A percentile compares a stretch with the other conserved stretches of the same genome.
phyloP scores from a whole-genome alignment of 2,329 filamentous ascomycete species.

The Neurospora sp. region DNA sequence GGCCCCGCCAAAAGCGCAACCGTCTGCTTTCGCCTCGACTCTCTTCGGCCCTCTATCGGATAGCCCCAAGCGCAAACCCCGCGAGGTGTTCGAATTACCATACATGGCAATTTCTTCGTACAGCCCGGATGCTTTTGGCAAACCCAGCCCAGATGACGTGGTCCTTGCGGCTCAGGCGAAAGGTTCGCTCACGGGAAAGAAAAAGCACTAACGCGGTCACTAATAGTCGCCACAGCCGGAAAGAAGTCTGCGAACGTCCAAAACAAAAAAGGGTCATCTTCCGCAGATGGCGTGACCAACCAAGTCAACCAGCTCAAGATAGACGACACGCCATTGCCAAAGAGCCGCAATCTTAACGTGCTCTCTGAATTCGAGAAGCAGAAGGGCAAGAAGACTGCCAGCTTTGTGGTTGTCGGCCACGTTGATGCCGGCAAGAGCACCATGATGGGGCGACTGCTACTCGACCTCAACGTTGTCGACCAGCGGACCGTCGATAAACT shows the following conservation, averaged over 20 bases:
- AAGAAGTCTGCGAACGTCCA: conserved; percentile 31
- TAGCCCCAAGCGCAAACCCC: conserved; percentile 14
- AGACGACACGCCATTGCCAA: conserved; percentile 45
- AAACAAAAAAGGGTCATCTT: conserved; percentile 29
- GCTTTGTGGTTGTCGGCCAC: conserved; percentile 91
- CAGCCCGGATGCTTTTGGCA: conserved; percentile 58
- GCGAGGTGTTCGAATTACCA: conserved; percentile 32
- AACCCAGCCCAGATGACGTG: conserved; percentile 85
- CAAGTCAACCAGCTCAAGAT: conserved; percentile 30
- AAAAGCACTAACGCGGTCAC: conserved; percentile 39
- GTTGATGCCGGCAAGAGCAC: conserved; percentile 98
- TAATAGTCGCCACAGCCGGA: conserved; percentile 42
- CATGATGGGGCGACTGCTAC: conserved; percentile 86
- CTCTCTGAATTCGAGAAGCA: conserved; percentile 68
- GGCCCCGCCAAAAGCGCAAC: conserved; percentile 20
- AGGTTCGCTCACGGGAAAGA: conserved; percentile 59
- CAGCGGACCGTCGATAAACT: conserved; percentile 83
- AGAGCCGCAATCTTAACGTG: conserved; percentile 76
- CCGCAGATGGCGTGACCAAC: conserved; percentile 25
- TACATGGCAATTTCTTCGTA: conserved; percentile 40
- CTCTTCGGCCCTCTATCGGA: conserved; percentile 34
- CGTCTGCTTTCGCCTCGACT: conserved; percentile 48
- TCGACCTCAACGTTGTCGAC: conserved; percentile 81
- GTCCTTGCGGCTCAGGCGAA: conserved; percentile 80
- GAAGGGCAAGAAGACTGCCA: conserved; percentile 68